These are phyloP conservation scores for Loxodes magnus DNA, from an alignment of 73 alveolate genomes.

Conservation along the genomic window DNA sequence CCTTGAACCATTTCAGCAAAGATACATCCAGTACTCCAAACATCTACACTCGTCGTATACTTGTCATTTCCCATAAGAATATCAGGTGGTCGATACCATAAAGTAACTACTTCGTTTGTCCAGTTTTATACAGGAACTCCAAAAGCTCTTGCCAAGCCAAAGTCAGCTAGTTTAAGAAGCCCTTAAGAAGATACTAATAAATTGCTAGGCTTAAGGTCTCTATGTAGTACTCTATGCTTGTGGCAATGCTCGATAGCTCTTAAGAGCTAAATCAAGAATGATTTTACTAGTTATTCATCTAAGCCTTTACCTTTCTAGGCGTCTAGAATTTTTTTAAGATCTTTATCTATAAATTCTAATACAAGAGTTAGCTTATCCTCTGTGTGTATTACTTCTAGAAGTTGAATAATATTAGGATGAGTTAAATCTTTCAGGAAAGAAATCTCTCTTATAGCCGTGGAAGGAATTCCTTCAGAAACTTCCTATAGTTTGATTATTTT, in stretches of 20 bases:
- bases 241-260: conserved; percentile 63
- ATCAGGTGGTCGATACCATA: conserved; percentile 92
- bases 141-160: conserved; percentile 82
- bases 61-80: conserved; percentile 62
- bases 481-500: conserved; percentile 82
- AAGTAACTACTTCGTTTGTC: conserved; percentile 83
- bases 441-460: conserved; percentile 90
- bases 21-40: conserved; percentile 90
- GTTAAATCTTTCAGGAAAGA: conserved; percentile 76
- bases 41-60: conserved; percentile 77
- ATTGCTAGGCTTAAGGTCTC: conserved; percentile 68
- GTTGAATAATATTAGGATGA: conserved; percentile 87
- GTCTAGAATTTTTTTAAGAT: conserved; percentile 57
- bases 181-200: conserved; percentile 56
- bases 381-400: conserved; percentile 54
- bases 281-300: conserved; percentile 37
- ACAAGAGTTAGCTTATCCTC: conserved; percentile 58
- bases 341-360: conserved; percentile 61
- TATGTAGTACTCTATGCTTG: conserved; percentile 45
- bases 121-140: conserved; percentile 66
- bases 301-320: conserved; percentile 41
- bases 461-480: conserved; percentile 92
- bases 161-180: conserved; percentile 73
- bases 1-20: conserved; percentile 86
- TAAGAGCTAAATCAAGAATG: conserved; percentile 41